Evolutionary conservation across 225 moss, liverwort and hornwort species (phyloP), one percentile per base, ranked within the genome.

Genomic region (Pleurozium schreberi): DNA sequence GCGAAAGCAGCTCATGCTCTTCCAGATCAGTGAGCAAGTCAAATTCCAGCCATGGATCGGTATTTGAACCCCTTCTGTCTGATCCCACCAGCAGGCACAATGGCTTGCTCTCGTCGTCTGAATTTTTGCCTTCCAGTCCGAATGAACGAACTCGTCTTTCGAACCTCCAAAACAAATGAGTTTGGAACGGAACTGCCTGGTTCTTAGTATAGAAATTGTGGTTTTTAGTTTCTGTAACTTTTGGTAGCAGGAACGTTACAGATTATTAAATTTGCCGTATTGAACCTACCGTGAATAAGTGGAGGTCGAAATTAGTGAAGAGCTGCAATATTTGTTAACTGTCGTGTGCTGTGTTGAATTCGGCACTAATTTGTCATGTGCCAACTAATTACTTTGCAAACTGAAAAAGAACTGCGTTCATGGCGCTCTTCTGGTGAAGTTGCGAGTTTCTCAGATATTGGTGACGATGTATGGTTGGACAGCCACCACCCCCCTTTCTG

Each of bases 41-140:
- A 21, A 88, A 57, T 85, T 93, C 91, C 84, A 94, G 95, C 87
- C 89, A 91, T 83, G 94, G 95, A 81, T 96, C 98, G 57, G 96
- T 96, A 53, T 93, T 93, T 86, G 98, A 99, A 91, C 96, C 97
- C 65, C 92, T 99, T 59, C 92, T 99, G 43, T 87, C 93, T 57
- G 95, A 94, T 53, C 78, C 92, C 25, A 88, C 91, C 62, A 86
- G 91, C 73, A 89, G 92, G 70, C 38, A 58, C 30, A 85, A 93
- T 71, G 91, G 88, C 87, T 40, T 79, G 73, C 88, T 86, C 81
- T 81, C 75, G 78, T 66, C 93, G 80, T 88, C 94, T 47, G 95
- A 94, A 75, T 67, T 90, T 64, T 85, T 86, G 58, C 94, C 91
- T 55, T 83, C 92, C 31, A 93, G 93, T 88, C 94, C 92, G 67